phyloP scores from a whole-genome alignment of 805 yeast species.

The Henningerozyma blattae region DNA sequence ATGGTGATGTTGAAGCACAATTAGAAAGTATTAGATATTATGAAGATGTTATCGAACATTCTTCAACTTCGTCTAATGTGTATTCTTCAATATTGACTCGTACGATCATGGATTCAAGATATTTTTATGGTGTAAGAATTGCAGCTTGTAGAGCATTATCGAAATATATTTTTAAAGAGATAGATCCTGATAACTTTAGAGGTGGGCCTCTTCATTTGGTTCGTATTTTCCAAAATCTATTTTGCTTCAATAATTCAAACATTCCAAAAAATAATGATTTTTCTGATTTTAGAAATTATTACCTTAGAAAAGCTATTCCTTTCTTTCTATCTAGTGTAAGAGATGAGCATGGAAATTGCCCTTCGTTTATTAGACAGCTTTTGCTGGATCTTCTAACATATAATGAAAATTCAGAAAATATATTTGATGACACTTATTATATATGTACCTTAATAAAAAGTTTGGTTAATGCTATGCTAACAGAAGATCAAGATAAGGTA shows the following conservation, averaged over 20 bases:
- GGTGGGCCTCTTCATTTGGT: slow-evolving; percentile 62
- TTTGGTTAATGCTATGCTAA: slow-evolving; percentile 31
- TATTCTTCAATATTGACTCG: slow-evolving; percentile 70
- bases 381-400: slow-evolving; percentile 62
- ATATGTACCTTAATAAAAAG: slow-evolving; percentile 45
- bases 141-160: slow-evolving; percentile 80
- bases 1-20: slow-evolving; percentile 94
- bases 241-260: slow-evolving; percentile 53
- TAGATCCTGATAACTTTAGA: slow-evolving; percentile 6
- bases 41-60: slow-evolving; percentile 31
- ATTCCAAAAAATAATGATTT: slow-evolving; percentile 80
- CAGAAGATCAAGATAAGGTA: slow-evolving; percentile 23
- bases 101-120: slow-evolving; percentile 72
- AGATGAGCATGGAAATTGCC: slow-evolving; percentile 51
- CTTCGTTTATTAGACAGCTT: slow-evolving; percentile 47
- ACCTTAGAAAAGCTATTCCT: slow-evolving; percentile 61
- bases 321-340: slow-evolving; percentile 45
- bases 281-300: slow-evolving; percentile 52
- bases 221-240: slow-evolving; percentile 54
- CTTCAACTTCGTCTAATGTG: slow-evolving; percentile 42
- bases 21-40: slow-evolving; percentile 69
- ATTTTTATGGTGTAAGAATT: slow-evolving; percentile 77
- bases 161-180: slow-evolving; percentile 38
- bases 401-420: slow-evolving; percentile 76
- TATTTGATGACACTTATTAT: slow-evolving; percentile 62